These are phyloP conservation scores for Dissophora ornata DNA, from an alignment of 192 early-diverging fungal genomes.

Conservation along the genomic window DNA sequence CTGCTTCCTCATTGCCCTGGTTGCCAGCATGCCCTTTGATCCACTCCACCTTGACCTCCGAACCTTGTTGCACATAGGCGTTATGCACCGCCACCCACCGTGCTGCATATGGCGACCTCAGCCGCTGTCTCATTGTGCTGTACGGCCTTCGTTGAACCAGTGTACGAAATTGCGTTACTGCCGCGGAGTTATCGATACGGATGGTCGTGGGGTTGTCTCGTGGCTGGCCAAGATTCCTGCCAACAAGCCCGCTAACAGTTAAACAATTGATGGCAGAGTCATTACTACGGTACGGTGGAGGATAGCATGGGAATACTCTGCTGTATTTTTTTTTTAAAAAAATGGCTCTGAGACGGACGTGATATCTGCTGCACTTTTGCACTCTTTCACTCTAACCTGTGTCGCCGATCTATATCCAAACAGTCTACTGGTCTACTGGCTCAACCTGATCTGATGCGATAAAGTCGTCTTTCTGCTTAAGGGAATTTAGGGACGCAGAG, in stretches of 20 bases:
- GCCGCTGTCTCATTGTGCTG: background rate
- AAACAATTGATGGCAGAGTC: too few relatives aligned
- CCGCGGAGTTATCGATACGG: background rate
- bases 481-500: too few relatives aligned
- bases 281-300: too few relatives aligned
- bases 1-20: slow-evolving; percentile 3
- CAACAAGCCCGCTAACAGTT: background rate
- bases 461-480: too few relatives aligned
- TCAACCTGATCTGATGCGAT: too few relatives aligned
- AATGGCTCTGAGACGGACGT: too few relatives aligned
- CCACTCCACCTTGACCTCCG: background rate
- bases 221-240: background rate
- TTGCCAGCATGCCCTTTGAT: slow-evolving; percentile 5
- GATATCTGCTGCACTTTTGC: too few relatives aligned
- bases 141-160: background rate
- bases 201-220: background rate
- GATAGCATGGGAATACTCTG: too few relatives aligned
- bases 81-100: slow-evolving; percentile 6
- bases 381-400: too few relatives aligned
- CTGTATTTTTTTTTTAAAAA: too few relatives aligned
- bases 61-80: background rate
- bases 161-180: background rate
- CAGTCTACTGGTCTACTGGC: too few relatives aligned
- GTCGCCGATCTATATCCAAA: too few relatives aligned
- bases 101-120: background rate